Conservation (phyloP, 2,329 filamentous ascomycete genomes). For the Geosmithia putterillii region DNA sequence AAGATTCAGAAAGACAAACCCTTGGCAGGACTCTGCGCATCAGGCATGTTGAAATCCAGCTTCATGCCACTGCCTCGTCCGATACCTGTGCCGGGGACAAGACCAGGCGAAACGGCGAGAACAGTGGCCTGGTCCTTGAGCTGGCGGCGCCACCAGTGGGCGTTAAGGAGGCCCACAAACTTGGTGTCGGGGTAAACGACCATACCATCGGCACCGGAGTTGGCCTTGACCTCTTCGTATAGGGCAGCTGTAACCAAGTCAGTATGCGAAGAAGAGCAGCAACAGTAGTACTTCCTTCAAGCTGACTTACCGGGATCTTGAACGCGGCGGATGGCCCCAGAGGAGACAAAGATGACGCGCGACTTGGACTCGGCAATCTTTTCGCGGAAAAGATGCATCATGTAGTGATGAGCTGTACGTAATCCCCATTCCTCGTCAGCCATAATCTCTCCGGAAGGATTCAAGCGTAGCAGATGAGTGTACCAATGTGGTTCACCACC, state of each 20-base stretch:
- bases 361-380: constrained; percentile 32
- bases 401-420: constrained; percentile 36
- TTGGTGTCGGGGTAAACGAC: constrained; percentile 31
- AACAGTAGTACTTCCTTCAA: background rate
- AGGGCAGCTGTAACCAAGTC: constrained; percentile 14
- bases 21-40: constrained; percentile 34
- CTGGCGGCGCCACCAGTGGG: constrained; percentile 44
- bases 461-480: constrained; percentile 7
- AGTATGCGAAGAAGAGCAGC: background rate
- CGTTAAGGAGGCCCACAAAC: constrained; percentile 35
- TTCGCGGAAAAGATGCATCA: constrained; percentile 33
- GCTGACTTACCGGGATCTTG: constrained; percentile 11
- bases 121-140: constrained; percentile 29
- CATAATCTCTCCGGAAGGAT: background rate
- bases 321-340: constrained; percentile 30
- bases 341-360: constrained; percentile 37
- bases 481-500: constrained; percentile 40
- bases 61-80: constrained; percentile 15
- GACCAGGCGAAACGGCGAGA: constrained; percentile 39
- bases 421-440: background rate
- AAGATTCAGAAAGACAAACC: constrained; percentile 20
- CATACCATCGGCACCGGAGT: constrained; percentile 16
- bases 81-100: constrained; percentile 36
- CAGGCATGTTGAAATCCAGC: constrained; percentile 20
- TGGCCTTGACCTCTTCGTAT: constrained; percentile 24